These are phyloP conservation scores for Thielaviopsis cerberus DNA, from an alignment of 2,329 filamentous ascomycete genomes.

Conservation along the genomic window DNA sequence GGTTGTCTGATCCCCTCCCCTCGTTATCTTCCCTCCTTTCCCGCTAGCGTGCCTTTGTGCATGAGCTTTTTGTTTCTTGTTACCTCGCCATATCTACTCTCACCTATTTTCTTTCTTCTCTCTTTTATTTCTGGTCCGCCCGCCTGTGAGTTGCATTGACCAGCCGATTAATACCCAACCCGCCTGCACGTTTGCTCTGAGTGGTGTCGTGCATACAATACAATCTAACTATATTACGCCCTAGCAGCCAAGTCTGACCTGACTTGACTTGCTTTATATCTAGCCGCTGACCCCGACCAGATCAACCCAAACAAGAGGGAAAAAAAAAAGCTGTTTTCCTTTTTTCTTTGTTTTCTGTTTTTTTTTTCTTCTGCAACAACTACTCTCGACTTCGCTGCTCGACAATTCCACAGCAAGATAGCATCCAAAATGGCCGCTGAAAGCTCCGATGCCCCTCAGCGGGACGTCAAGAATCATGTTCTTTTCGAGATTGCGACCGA, in stretches of 20 bases:
- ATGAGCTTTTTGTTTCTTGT: slow-evolving; percentile 4
- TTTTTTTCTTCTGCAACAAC: no score
- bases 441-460: slow-evolving; percentile 26
- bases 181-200: not conserved
- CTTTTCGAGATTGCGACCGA: slow-evolving; percentile 96
- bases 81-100: not conserved
- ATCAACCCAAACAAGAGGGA: no score
- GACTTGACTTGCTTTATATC: not conserved
- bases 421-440: slow-evolving; percentile 10
- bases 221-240: not conserved
- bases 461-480: slow-evolving; percentile 83
- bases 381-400: not conserved
- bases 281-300: not conserved
- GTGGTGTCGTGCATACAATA: not conserved
- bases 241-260: not conserved
- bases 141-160: not conserved
- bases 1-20: slow-evolving; percentile 1
- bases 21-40: slow-evolving; percentile 7
- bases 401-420: not conserved
- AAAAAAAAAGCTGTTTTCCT: no score
- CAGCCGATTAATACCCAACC: not conserved
- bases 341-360: not conserved
- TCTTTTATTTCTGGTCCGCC: not conserved
- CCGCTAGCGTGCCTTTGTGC: slow-evolving; percentile 8
- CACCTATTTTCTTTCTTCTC: not conserved